phyloP scores from a whole-genome alignment of 805 yeast species.

The Teunomyces gatunensis region DNA sequence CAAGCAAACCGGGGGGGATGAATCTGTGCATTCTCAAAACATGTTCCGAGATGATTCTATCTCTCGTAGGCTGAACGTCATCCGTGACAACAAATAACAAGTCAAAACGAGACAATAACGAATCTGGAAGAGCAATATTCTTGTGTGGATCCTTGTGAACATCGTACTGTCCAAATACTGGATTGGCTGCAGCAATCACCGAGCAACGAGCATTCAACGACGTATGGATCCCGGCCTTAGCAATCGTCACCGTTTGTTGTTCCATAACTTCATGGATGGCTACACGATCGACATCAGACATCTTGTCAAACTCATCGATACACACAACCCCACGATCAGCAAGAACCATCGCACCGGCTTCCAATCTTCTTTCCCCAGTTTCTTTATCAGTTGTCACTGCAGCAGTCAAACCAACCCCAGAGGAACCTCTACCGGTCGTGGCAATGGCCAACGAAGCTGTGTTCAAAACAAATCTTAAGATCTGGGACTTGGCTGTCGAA shows the following conservation, averaged over 20 bases:
- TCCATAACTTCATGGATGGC: conserved; percentile 99
- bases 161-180: conserved; percentile 95
- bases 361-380: conserved; percentile 93
- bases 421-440: conserved; percentile 98
- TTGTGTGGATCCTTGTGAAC: conserved; percentile 94
- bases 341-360: conserved; percentile 99
- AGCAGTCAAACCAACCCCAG: conserved; percentile 99
- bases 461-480: conserved; percentile 88
- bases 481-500: conserved; percentile 96
- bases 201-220: conserved; percentile 95
- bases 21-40: conserved; percentile 91
- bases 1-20: conserved; percentile 80
- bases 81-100: conserved; percentile 93
- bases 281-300: conserved; percentile 95
- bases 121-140: conserved; percentile 95
- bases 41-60: conserved; percentile 88
- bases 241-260: conserved; percentile 97
- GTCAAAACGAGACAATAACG: conserved; percentile 94
- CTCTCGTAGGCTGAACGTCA: conserved; percentile 81
- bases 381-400: conserved; percentile 96
- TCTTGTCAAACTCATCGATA: conserved; percentile 98
- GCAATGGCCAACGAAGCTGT: conserved; percentile 96
- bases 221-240: conserved; percentile 97
- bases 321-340: conserved; percentile 98
- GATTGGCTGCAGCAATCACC: conserved; percentile 97